Conservation (phyloP, 2,329 filamentous ascomycete genomes). For the Plenodomus tracheiphilus region DNA sequence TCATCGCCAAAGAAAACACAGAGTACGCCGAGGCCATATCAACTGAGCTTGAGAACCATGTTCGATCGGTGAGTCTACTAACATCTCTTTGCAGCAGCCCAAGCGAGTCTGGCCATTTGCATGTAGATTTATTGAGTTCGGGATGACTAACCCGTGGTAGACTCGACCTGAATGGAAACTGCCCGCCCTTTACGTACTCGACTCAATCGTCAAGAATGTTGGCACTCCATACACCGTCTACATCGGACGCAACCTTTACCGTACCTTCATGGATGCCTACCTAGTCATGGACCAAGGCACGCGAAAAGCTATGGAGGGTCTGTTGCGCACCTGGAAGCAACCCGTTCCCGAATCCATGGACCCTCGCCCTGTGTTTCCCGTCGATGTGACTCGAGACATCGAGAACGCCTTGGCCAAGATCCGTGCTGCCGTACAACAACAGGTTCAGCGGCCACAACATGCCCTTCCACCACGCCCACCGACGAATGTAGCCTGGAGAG, state of each 20-base stretch:
- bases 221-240: slow-evolving; percentile 97
- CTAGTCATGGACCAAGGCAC: slow-evolving; percentile 81
- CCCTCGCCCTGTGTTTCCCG: slow-evolving; percentile 86
- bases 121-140: background rate
- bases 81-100: background rate
- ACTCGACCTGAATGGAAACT: slow-evolving; percentile 86
- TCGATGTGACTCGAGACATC: slow-evolving; percentile 84
- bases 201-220: slow-evolving; percentile 98
- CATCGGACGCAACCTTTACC: slow-evolving; percentile 86
- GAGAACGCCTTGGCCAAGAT: slow-evolving; percentile 93
- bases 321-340: slow-evolving; percentile 98
- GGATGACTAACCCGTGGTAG: slow-evolving; percentile 55
- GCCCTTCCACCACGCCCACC: slow-evolving; percentile 42
- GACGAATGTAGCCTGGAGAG: slow-evolving; percentile 64
- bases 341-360: slow-evolving; percentile 93
- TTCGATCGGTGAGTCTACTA: slow-evolving; percentile 77
- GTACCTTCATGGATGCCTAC: slow-evolving; percentile 96
- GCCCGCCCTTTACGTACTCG: slow-evolving; percentile 94
- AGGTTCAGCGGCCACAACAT: slow-evolving; percentile 51
- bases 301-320: slow-evolving; percentile 90
- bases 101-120: background rate
- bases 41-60: slow-evolving; percentile 86
- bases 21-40: slow-evolving; percentile 94
- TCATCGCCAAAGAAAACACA: slow-evolving; percentile 96
- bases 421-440: slow-evolving; percentile 63